Evolutionary conservation across 2,329 filamentous ascomycete species (phyloP).

Genomic region (Dactylellina leptospora): DNA sequence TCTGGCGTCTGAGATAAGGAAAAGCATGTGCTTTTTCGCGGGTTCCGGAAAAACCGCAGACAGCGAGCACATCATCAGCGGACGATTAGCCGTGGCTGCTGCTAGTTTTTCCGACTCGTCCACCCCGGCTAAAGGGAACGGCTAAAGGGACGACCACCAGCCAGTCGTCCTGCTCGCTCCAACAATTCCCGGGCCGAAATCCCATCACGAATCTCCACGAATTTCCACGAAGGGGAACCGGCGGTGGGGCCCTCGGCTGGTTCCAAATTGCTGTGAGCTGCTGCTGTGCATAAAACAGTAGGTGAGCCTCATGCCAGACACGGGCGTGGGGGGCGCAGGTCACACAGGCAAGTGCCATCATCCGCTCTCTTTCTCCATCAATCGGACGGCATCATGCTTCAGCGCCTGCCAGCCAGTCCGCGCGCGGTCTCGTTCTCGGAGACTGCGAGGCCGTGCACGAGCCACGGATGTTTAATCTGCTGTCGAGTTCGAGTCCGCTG

Average conservation of each 20-base stretch:
- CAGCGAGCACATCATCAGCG: background rate
- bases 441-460: too few species aligned
- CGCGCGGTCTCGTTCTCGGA: too few species aligned
- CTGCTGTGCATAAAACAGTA: constrained; percentile 35
- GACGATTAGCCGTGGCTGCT: constrained; percentile 23
- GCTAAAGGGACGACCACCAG: constrained; percentile 7
- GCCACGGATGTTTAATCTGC: too few species aligned
- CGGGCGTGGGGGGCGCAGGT: constrained; percentile 23
- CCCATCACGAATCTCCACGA: constrained; percentile 5
- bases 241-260: constrained; percentile 18
- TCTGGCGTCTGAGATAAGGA: background rate
- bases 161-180: constrained; percentile 7
- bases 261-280: constrained; percentile 25
- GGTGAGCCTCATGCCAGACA: constrained; percentile 36
- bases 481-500: too few species aligned
- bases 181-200: constrained; percentile 45
- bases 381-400: too few species aligned
- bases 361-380: too few species aligned
- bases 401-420: too few species aligned
- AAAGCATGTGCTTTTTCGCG: constrained; percentile 16
- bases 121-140: constrained; percentile 35
- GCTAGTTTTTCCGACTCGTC: constrained; percentile 39
- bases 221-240: constrained; percentile 2
- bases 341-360: too few species aligned
- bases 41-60: constrained; percentile 44